Conservation (phyloP, 768 basidiomycete species). For the Fomitopsis serialis region DNA sequence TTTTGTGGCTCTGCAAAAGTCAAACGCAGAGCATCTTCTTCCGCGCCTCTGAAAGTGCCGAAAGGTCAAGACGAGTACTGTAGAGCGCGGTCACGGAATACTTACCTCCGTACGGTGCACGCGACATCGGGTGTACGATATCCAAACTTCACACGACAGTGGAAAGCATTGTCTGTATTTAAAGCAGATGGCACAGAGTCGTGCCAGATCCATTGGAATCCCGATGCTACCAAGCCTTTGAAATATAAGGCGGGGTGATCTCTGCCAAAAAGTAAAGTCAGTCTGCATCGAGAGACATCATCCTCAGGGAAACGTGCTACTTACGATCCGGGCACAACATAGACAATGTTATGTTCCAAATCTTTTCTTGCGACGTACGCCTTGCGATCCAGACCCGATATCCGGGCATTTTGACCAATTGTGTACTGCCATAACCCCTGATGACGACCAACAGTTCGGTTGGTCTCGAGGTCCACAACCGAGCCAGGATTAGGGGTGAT, state of each 20-base stretch:
- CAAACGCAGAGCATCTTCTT: slow-evolving; percentile 32
- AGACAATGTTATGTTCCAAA: slow-evolving; percentile 52
- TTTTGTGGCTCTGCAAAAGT: slow-evolving; percentile 54
- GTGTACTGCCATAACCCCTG: slow-evolving; percentile 81
- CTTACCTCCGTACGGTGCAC: slow-evolving; percentile 49
- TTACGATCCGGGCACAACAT: slow-evolving; percentile 71
- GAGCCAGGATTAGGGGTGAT: slow-evolving; percentile 63
- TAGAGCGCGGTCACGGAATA: not conserved
- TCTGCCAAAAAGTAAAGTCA: slow-evolving; percentile 27
- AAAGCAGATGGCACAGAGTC: slow-evolving; percentile 47
- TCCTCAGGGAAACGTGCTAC: not conserved
- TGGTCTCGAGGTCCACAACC: slow-evolving; percentile 54
- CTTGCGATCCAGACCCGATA: slow-evolving; percentile 53
- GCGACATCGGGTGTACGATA: slow-evolving; percentile 56
- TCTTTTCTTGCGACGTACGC: slow-evolving; percentile 79
- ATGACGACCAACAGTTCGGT: slow-evolving; percentile 54
- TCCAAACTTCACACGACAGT: slow-evolving; percentile 55
- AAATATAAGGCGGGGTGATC: slow-evolving; percentile 54
- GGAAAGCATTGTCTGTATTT: slow-evolving; percentile 37
- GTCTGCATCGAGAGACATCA: not conserved
- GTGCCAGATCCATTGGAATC: slow-evolving; percentile 79
- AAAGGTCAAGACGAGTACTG: not conserved
- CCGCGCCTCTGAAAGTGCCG: slow-evolving; percentile 16
- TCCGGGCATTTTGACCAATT: slow-evolving; percentile 72
- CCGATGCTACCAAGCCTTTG: slow-evolving; percentile 26